Percentiles rank a stretch among this genome's conserved stretches.
Evolutionary conservation across 352 stramenopile species (phyloP).

Genomic region (Globisporangium takayamanum): DNA sequence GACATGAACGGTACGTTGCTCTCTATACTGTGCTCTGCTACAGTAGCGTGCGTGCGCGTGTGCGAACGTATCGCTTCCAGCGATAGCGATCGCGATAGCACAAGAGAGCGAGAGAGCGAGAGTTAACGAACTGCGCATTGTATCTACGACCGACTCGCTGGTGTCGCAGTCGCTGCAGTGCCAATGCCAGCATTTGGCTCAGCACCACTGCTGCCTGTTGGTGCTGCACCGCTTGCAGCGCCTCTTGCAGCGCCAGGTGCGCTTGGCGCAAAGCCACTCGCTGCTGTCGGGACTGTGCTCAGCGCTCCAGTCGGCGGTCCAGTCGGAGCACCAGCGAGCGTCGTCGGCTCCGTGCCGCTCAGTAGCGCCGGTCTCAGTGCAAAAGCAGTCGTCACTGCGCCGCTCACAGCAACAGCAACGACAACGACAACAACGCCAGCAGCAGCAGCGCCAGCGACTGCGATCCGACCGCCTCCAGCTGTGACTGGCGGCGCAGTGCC

Average conservation of each 20-base stretch:
- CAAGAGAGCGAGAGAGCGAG: background rate
- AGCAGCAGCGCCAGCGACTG: conserved; percentile 2
- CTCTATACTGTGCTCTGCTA: too few species aligned
- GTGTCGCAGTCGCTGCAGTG: background rate
- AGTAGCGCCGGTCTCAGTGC: conserved; percentile 1
- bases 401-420: background rate
- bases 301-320: background rate
- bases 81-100: background rate
- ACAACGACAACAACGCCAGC: background rate
- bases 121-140: background rate
- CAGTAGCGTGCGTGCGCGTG: background rate
- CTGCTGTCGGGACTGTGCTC: background rate
- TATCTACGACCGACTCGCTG: background rate
- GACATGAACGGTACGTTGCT: conserved; percentile 52
- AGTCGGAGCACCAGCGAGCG: background rate
- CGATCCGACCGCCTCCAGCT: too few species aligned
- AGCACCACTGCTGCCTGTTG: conserved; percentile 17
- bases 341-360: conserved; percentile 3
- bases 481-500: too few species aligned
- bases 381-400: conserved; percentile 1
- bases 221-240: background rate
- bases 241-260: background rate
- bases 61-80: background rate
- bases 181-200: conserved; percentile 33
- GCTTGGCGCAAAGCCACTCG: conserved; percentile 1